These are phyloP conservation scores for Colletotrichum horii DNA, from an alignment of 2,329 filamentous ascomycete genomes.

Conservation along the genomic window DNA sequence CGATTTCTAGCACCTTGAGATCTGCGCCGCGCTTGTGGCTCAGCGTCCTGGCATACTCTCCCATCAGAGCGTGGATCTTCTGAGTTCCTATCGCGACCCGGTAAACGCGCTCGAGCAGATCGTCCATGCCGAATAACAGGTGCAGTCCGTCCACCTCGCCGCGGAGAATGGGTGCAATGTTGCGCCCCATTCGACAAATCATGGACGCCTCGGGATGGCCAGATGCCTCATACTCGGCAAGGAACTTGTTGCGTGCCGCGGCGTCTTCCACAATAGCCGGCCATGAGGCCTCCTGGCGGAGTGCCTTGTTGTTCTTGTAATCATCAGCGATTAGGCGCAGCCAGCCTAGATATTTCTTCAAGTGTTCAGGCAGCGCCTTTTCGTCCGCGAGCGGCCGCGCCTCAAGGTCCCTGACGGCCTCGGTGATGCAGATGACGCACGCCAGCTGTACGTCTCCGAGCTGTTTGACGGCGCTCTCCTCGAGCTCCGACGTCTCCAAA, in stretches of 20 bases:
- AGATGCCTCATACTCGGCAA: neutral
- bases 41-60: neutral
- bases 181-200: neutral
- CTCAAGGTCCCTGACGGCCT: neutral
- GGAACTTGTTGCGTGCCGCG: neutral
- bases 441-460: neutral
- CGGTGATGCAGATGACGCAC: neutral
- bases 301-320: neutral
- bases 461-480: neutral
- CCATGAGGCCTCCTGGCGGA: neutral
- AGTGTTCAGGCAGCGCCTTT: neutral
- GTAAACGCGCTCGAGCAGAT: neutral
- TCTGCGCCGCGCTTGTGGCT: neutral
- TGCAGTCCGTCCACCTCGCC: conserved; percentile 1
- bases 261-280: neutral
- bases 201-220: neutral
- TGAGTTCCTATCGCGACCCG: neutral
- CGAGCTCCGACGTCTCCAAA: neutral
- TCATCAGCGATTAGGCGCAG: neutral
- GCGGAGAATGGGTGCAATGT: neutral
- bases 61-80: neutral
- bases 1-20: neutral
- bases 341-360: neutral
- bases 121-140: neutral
- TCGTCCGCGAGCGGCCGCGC: neutral